These are phyloP conservation scores for Starmerella floricola DNA, from an alignment of 805 yeast genomes.

Conservation along the genomic window DNA sequence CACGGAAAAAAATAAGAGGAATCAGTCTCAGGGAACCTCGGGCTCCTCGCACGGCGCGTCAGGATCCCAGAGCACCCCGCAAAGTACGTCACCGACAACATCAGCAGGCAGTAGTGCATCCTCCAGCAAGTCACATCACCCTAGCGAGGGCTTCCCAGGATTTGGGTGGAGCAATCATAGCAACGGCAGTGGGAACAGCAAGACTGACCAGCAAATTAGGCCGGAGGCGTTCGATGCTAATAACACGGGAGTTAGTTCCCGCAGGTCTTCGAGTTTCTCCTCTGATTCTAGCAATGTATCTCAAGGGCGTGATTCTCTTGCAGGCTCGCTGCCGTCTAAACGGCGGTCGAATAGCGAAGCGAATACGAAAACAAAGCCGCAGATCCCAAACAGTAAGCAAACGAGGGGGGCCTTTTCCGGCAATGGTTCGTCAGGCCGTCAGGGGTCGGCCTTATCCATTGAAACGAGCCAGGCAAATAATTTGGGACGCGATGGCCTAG, in stretches of 20 bases:
- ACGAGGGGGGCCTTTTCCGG: too few relatives aligned
- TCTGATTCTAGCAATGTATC: not conserved
- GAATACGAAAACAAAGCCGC: too few relatives aligned
- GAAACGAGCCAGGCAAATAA: too few relatives aligned
- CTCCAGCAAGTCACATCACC: not conserved
- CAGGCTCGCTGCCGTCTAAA: constrained; percentile 8
- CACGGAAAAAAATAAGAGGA: constrained; percentile 19
- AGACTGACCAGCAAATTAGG: constrained; percentile 20
- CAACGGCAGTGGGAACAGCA: not conserved
- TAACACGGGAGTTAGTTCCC: constrained; percentile 24
- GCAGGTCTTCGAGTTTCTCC: constrained; percentile 13
- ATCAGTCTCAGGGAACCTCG: not conserved
- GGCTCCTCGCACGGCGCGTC: not conserved
- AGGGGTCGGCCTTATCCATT: too few relatives aligned
- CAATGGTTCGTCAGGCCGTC: too few relatives aligned
- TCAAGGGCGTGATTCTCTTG: constrained; percentile 9
- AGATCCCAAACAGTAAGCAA: too few relatives aligned
- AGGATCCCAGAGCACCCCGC: not conserved
- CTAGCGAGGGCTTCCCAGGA: constrained; percentile 8
- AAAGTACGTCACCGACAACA: not conserved
- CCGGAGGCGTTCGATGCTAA: constrained; percentile 25
- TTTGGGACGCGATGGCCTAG: constrained; percentile 3
- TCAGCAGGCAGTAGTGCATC: not conserved
- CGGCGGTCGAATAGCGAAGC: constrained; percentile 7
- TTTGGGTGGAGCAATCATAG: constrained; percentile 4